Evolutionary conservation across 179 eudicot species (phyloP), one percentile per base, ranked within the genome.

Genomic region (Heliamphora pulchella): DNA sequence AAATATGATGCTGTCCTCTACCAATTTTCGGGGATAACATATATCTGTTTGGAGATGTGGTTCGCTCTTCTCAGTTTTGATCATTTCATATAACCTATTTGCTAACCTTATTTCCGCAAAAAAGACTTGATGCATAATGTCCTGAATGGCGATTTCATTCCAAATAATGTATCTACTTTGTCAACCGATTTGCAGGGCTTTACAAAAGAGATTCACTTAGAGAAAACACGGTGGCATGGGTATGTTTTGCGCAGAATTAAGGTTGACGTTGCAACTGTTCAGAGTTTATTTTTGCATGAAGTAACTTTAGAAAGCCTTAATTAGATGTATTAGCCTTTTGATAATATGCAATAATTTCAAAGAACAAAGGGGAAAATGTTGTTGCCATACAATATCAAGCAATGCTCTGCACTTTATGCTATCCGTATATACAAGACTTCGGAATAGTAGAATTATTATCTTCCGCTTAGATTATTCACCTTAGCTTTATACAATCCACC

Each of bases 221-320:
- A 91, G 85, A 92, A 90, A 88, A 97, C 94, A 71, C 84, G 92
- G 74, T 96, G 99, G 99, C 92, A 91, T 55, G 98, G 99, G 99
- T 96, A 94, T 80, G 94, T 82, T 55, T 65, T 75, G 54, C 61
- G 22, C 55, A 13, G 41, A 55, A 22, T 72, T 59, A 76, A 5
- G 20, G 43, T 71, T 71, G 75, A 68, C 11, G 14, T 46, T 54
- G 17, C 8, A 55, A 50, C 64, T 39, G 22, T 81, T 71, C 15
- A 71, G 71, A 13, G 48, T 54, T 31, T 77, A 7, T 69, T 41
- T 65, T 68, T 57, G 76, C 39, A 51, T 15, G 7, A 48, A 48
- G 43, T 31, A 76, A 67, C 51, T 67, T 50, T 18, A 3, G 41
- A 54, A 54, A 18, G 39, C 11, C 46, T 67, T 53, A 10, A 57